A percentile compares a stretch with the other conserved stretches of the same genome.
phyloP scores from a whole-genome alignment of 192 early-diverging fungal genomes.

The Entophlyctis luteolus region DNA sequence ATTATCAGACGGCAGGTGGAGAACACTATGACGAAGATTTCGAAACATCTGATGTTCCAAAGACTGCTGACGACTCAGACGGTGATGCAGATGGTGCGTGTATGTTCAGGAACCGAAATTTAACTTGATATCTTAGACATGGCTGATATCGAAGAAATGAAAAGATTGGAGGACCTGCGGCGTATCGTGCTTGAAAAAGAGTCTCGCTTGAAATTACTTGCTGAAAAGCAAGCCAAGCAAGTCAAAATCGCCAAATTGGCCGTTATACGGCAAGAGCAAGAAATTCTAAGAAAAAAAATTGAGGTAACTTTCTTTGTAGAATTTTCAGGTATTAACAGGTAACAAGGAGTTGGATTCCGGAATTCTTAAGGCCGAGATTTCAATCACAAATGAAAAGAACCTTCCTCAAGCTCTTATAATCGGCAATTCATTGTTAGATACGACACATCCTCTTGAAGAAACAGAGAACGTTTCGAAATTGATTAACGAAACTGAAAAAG shows the following conservation, averaged over 20 bases:
- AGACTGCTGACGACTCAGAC: background rate
- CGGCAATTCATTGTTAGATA: too few relatives aligned
- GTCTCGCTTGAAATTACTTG: background rate
- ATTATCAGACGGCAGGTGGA: too few relatives aligned
- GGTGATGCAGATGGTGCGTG: background rate
- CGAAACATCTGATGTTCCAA: too few relatives aligned
- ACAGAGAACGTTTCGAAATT: too few relatives aligned
- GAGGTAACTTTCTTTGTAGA: background rate
- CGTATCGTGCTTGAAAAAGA: background rate
- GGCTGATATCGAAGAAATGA: background rate
- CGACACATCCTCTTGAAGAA: too few relatives aligned
- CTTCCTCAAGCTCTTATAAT: too few relatives aligned
- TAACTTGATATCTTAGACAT: too few relatives aligned
- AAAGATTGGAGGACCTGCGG: background rate
- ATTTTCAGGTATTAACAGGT: background rate
- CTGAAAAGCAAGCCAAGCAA: background rate
- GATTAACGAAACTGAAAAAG: too few relatives aligned
- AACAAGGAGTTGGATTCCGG: background rate
- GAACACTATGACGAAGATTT: too few relatives aligned
- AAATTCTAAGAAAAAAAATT: background rate
- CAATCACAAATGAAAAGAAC: too few relatives aligned
- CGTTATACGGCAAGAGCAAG: background rate
- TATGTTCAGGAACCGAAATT: conserved; percentile 9
- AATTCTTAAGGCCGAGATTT: background rate
- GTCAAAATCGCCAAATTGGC: background rate